Percentiles rank a stretch among this genome's conserved stretches.
Conservation (phyloP, 306 rosid genomes). For the Astragalus membranaceus region DNA sequence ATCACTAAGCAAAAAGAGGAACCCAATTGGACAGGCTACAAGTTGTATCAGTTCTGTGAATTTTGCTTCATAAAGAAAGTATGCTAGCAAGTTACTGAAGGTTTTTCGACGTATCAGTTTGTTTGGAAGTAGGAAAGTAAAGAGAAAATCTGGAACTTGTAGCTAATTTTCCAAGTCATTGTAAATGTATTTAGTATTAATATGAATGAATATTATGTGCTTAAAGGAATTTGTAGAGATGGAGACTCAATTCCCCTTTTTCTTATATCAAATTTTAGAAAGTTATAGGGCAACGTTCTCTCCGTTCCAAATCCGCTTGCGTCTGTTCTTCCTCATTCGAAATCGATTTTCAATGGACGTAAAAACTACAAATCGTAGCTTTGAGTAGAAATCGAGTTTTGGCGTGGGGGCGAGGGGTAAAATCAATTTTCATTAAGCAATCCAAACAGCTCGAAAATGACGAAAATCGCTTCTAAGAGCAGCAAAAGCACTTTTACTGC, state of each 20-base stretch:
- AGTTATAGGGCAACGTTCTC: too few species aligned
- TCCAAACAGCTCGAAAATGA: too few species aligned
- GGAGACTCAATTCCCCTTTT: neutral
- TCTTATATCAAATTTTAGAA: neutral
- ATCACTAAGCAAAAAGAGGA: slow-evolving; percentile 48
- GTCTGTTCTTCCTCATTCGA: too few species aligned
- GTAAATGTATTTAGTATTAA: slow-evolving; percentile 10
- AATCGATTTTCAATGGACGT: too few species aligned
- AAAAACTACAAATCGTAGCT: too few species aligned
- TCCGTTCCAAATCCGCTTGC: too few species aligned
- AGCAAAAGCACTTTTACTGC: too few species aligned
- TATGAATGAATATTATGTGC: neutral
- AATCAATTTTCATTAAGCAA: too few species aligned
- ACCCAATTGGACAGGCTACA: slow-evolving; percentile 47
- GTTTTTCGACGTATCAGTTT: slow-evolving; percentile 44
- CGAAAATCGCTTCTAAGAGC: too few species aligned
- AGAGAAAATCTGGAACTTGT: slow-evolving; percentile 41
- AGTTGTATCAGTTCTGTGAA: slow-evolving; percentile 71
- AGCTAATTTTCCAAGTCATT: slow-evolving; percentile 32
- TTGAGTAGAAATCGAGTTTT: too few species aligned
- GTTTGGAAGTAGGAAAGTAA: slow-evolving; percentile 56
- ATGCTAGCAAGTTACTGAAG: slow-evolving; percentile 53
- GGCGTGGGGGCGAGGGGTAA: too few species aligned
- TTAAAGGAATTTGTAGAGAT: neutral
- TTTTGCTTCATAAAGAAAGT: slow-evolving; percentile 58